A percentile compares a stretch with the other conserved stretches of the same genome.
These are phyloP conservation scores for Cymbopogon citratus DNA, from an alignment of 176 grass and related monocot genomes.

Conservation along the genomic window DNA sequence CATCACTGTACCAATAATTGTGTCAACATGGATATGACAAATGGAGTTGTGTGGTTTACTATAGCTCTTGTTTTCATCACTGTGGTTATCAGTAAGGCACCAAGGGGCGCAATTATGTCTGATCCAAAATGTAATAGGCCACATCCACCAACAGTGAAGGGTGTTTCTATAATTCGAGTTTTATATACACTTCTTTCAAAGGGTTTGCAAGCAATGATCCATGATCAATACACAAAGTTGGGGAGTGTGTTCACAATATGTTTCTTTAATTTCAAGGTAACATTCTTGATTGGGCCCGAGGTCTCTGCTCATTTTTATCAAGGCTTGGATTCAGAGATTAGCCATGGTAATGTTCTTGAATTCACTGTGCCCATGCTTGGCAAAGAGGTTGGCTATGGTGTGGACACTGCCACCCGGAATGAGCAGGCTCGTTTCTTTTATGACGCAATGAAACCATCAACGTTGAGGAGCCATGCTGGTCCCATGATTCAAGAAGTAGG, in stretches of 20 bases:
- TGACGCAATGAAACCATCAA: conserved; percentile 28
- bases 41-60: not conserved
- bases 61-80: not conserved
- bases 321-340: not conserved
- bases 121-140: not conserved
- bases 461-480: conserved; percentile 28
- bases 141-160: conserved; percentile 19
- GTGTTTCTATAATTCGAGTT: not conserved
- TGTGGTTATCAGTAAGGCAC: not conserved
- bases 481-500: conserved; percentile 38
- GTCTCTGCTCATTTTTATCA: conserved; percentile 20
- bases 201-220: conserved; percentile 7
- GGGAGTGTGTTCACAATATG: conserved; percentile 48
- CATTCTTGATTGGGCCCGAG: conserved; percentile 6
- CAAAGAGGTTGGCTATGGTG: conserved; percentile 25
- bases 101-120: not conserved
- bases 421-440: conserved; percentile 39
- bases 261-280: not conserved
- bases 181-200: conserved; percentile 18
- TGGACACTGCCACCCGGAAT: not conserved
- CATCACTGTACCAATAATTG: no score
- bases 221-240: conserved; percentile 21
- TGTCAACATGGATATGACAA: not conserved
- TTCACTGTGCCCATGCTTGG: conserved; percentile 23
- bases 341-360: not conserved